These are phyloP conservation scores for Phytopythium aichiense DNA, from an alignment of 352 stramenopile genomes.

Conservation along the genomic window DNA sequence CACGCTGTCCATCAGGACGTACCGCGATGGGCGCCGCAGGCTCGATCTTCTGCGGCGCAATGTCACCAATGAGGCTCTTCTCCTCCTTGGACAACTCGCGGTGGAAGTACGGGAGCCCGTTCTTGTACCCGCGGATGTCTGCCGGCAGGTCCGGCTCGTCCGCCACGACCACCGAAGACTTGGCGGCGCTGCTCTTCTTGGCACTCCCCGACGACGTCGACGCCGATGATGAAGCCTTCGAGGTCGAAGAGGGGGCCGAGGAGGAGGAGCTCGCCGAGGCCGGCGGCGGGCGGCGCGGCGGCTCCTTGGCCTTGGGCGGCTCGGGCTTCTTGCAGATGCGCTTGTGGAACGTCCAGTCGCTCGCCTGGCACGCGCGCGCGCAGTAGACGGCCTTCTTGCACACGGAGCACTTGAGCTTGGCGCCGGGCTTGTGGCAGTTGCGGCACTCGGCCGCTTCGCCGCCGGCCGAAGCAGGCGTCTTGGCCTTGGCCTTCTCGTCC, in stretches of 20 bases:
- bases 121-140: constrained; percentile 79
- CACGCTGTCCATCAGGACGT: constrained; percentile 4
- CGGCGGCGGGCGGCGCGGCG: constrained; percentile 18
- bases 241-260: not conserved
- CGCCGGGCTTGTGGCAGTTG: constrained; percentile 73
- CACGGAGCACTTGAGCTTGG: constrained; percentile 84
- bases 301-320: constrained; percentile 41
- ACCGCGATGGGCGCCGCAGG: constrained; percentile 28
- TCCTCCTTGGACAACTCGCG: constrained; percentile 95
- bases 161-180: constrained; percentile 49
- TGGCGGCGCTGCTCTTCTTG: constrained; percentile 18
- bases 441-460: constrained; percentile 36
- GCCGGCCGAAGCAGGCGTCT: constrained; percentile 3
- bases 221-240: constrained; percentile 12
- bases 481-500: constrained; percentile 9
- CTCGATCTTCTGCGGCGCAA: constrained; percentile 83
- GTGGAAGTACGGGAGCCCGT: constrained; percentile 94
- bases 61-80: constrained; percentile 96
- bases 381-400: constrained; percentile 87
- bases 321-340: constrained; percentile 86
- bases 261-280: constrained; percentile 2
- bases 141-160: constrained; percentile 62
- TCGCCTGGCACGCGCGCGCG: constrained; percentile 70
- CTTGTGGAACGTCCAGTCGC: constrained; percentile 86
- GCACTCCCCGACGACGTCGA: constrained; percentile 7